Evolutionary conservation across 495 filamentous ascomycete genomes (phyloP).

Genomic region (Hypoxylon lenormandii): DNA sequence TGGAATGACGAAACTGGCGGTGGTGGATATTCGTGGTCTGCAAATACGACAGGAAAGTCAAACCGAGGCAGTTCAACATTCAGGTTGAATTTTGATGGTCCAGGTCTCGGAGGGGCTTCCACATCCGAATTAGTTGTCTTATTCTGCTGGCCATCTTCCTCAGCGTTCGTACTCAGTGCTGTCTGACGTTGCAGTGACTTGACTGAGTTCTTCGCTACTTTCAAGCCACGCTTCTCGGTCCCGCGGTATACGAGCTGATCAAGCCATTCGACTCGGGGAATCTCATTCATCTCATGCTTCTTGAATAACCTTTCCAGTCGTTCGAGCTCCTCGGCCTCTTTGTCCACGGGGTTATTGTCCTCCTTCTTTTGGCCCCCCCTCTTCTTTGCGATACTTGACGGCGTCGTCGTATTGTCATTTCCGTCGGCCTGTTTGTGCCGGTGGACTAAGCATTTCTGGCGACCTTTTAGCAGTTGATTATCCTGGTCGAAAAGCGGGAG

Average conservation of each 20-base stretch:
- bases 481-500: conserved; percentile 90
- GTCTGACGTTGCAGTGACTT: conserved; percentile 54
- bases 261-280: conserved; percentile 91
- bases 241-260: conserved; percentile 91
- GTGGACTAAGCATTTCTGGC: conserved; percentile 90
- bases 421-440: conserved; percentile 87
- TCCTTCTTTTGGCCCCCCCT: conserved; percentile 62
- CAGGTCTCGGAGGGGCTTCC: conserved; percentile 63
- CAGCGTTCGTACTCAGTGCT: conserved; percentile 29
- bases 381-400: conserved; percentile 67
- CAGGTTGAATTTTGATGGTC: conserved; percentile 70
- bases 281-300: conserved; percentile 97
- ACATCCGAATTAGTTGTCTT: conserved; percentile 52
- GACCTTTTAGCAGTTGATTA: conserved; percentile 85
- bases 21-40: conserved; percentile 89
- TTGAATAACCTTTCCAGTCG: conserved; percentile 89
- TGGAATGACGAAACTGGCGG: conserved; percentile 80
- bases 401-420: conserved; percentile 81
- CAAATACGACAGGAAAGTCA: conserved; percentile 95
- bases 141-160: conserved; percentile 56
- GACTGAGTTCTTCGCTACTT: conserved; percentile 60
- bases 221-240: conserved; percentile 77
- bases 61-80: conserved; percentile 94
- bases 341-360: conserved; percentile 61
- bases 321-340: conserved; percentile 79